Percentiles rank a stretch among this genome's conserved stretches.
These are phyloP conservation scores for Gossypium laxum DNA, from an alignment of 441 rosid genomes.

Conservation along the genomic window DNA sequence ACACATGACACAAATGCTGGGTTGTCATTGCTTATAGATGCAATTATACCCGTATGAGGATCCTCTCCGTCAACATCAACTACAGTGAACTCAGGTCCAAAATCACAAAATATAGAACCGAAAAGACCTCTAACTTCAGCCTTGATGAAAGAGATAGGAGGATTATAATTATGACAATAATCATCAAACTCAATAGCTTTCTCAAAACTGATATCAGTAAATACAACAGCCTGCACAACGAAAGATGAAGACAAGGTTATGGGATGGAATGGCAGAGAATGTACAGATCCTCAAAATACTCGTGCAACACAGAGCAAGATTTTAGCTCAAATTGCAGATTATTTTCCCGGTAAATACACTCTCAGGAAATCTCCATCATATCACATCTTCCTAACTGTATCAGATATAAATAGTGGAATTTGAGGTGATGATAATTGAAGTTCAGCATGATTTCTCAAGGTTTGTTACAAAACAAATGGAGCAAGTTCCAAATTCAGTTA, in stretches of 20 bases:
- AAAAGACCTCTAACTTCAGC: constrained; percentile 94
- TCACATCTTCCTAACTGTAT: not conserved
- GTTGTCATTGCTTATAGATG: constrained; percentile 85
- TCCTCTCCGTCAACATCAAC: constrained; percentile 89
- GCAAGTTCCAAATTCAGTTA: not conserved
- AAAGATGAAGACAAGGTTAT: not conserved
- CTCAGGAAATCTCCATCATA: not conserved
- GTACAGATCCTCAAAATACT: not conserved
- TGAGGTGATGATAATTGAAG: not conserved
- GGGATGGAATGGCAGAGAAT: not conserved
- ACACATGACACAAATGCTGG: constrained; percentile 76
- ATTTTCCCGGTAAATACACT: not conserved
- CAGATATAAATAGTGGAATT: not conserved
- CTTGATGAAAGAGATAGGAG: constrained; percentile 78
- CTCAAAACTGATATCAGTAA: constrained; percentile 56
- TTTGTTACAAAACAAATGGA: not conserved
- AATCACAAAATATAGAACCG: constrained; percentile 86
- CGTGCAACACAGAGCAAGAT: not conserved
- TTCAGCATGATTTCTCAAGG: not conserved
- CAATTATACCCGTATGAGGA: constrained; percentile 81
- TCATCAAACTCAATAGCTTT: constrained; percentile 73
- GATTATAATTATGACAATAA: constrained; percentile 65
- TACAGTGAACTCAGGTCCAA: constrained; percentile 81
- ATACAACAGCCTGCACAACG: constrained; percentile 66
- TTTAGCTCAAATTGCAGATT: not conserved